Conservation (phyloP, 2,329 filamentous ascomycete species). For the Byssothecium circinans region DNA sequence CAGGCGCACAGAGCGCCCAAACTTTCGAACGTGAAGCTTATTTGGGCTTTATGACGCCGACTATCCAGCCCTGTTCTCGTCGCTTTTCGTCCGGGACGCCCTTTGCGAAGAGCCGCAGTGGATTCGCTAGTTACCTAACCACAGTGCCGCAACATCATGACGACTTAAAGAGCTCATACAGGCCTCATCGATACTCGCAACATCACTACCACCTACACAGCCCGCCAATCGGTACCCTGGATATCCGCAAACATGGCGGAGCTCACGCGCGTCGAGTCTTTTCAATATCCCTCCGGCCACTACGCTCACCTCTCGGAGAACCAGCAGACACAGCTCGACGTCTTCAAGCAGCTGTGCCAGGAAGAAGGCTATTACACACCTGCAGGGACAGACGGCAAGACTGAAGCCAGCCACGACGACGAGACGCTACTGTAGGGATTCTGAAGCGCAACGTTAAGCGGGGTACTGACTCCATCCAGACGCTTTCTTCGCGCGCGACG, state of each 20-base stretch:
- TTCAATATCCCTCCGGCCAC: slow-evolving; percentile 73
- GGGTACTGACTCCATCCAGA: slow-evolving; percentile 51
- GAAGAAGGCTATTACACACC: slow-evolving; percentile 66
- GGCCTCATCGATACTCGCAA: background rate
- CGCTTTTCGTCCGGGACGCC: background rate
- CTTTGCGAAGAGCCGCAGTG: too few relatives aligned
- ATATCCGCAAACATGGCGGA: slow-evolving; percentile 32
- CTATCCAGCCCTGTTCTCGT: background rate
- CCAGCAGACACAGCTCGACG: slow-evolving; percentile 67
- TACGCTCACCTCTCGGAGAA: slow-evolving; percentile 71
- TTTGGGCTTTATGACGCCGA: too few relatives aligned
- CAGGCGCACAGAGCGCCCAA: background rate
- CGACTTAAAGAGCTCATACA: background rate
- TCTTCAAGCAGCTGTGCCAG: slow-evolving; percentile 71
- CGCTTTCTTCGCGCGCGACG: slow-evolving; percentile 84
- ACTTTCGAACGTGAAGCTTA: background rate
- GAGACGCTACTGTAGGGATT: slow-evolving; percentile 66
- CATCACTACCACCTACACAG: background rate
- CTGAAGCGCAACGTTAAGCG: slow-evolving; percentile 10
- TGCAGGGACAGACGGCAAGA: slow-evolving; percentile 34
- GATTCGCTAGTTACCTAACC: background rate
- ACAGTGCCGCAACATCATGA: background rate
- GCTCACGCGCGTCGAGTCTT: slow-evolving; percentile 43
- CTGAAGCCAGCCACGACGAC: slow-evolving; percentile 68
- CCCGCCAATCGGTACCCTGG: background rate